A percentile compares a stretch with the other conserved stretches of the same genome.
These are phyloP conservation scores for Forsythia viridissima DNA, from an alignment of 257 asterid genomes.

Conservation along the genomic window DNA sequence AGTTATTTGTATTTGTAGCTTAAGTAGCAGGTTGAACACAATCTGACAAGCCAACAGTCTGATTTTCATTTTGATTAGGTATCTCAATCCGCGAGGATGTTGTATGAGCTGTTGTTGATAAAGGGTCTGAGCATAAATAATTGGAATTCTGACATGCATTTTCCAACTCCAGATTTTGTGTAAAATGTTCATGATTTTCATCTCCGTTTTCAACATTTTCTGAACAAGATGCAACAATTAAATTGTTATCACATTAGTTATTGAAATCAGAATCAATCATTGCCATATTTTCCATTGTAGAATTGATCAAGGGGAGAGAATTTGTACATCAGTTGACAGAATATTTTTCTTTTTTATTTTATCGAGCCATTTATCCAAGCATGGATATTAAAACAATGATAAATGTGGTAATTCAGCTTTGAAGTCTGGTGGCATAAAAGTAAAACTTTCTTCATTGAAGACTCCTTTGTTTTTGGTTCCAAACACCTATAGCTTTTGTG, in stretches of 20 bases:
- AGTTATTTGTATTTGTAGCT: neutral
- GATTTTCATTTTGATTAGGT: neutral
- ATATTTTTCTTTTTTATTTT: neutral
- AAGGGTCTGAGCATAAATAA: neutral
- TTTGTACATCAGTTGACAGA: neutral
- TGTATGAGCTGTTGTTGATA: neutral
- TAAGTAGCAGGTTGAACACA: neutral
- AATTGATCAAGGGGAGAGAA: neutral
- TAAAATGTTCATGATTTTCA: neutral
- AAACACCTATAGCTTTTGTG: neutral
- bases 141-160: neutral
- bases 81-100: neutral
- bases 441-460: constrained; percentile 1
- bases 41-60: neutral
- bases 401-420: neutral
- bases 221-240: neutral
- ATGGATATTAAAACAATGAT: neutral
- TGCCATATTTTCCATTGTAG: neutral
- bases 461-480: neutral
- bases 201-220: too few species aligned
- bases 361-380: neutral
- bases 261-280: too few species aligned
- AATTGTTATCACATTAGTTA: neutral
- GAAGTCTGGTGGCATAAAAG: neutral
- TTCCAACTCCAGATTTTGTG: too few species aligned